These are phyloP conservation scores for Solanum arcanum DNA, from an alignment of 257 asterid genomes.

Conservation along the genomic window DNA sequence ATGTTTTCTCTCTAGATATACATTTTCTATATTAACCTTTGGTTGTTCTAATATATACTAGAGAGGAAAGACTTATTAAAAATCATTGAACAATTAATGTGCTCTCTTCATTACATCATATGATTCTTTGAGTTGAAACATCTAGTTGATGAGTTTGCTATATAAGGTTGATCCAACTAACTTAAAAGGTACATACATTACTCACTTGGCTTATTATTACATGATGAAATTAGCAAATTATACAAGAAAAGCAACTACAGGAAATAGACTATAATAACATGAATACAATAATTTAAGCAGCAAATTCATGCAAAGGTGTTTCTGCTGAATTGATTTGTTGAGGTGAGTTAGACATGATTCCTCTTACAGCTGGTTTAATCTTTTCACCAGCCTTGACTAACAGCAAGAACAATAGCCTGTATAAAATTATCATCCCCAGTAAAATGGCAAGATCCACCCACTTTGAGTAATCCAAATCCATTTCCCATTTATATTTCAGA, in stretches of 20 bases:
- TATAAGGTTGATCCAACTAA: not conserved
- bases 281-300: not conserved
- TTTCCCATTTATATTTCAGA: slow-evolving; percentile 38
- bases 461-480: slow-evolving; percentile 44
- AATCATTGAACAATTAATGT: not conserved
- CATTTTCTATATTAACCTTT: not conserved
- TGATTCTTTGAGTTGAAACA: not conserved
- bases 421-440: slow-evolving; percentile 35
- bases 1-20: not conserved
- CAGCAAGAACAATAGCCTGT: slow-evolving; percentile 30
- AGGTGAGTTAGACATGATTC: not conserved
- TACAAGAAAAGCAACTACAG: not conserved
- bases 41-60: not conserved
- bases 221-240: not conserved
- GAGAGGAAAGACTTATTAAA: too few species aligned
- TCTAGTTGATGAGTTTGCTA: not conserved
- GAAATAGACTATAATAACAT: not conserved
- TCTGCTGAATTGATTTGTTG: not conserved
- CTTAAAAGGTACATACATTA: not conserved
- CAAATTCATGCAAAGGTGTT: not conserved
- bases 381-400: slow-evolving; percentile 27
- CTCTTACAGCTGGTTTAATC: slow-evolving; percentile 7
- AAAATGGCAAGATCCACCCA: slow-evolving; percentile 48
- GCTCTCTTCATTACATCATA: not conserved
- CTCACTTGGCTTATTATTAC: not conserved